Evolutionary conservation across 2,329 filamentous ascomycete species (phyloP).

Genomic region (Huntiella decipiens): DNA sequence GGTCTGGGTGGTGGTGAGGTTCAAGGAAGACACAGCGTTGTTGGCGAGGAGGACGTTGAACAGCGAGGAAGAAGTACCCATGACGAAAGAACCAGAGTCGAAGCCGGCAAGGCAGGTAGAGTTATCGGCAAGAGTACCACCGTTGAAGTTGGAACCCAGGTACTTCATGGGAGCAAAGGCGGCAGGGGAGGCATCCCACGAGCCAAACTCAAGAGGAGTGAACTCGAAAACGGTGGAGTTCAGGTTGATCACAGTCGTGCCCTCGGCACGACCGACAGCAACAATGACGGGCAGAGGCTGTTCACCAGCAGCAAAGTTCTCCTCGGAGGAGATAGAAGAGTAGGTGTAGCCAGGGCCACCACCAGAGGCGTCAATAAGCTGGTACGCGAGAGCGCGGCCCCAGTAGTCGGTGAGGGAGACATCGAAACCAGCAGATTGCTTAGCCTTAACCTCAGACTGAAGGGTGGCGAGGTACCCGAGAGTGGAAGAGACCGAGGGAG

Average conservation of each 20-base stretch:
- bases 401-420: slow-evolving; percentile 75
- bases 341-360: slow-evolving; percentile 66
- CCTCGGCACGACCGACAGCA: slow-evolving; percentile 28
- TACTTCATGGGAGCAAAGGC: slow-evolving; percentile 42
- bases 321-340: slow-evolving; percentile 42
- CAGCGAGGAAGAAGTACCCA: slow-evolving; percentile 64
- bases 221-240: slow-evolving; percentile 48
- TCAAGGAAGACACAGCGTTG: slow-evolving; percentile 12
- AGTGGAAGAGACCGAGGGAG: slow-evolving; percentile 14
- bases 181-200: slow-evolving; percentile 38
- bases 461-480: slow-evolving; percentile 21
- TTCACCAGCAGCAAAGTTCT: slow-evolving; percentile 23
- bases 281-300: slow-evolving; percentile 31
- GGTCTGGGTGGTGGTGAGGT: slow-evolving; percentile 18
- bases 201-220: slow-evolving; percentile 46
- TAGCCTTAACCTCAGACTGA: slow-evolving; percentile 19
- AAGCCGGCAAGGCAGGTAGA: slow-evolving; percentile 40
- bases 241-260: slow-evolving; percentile 24
- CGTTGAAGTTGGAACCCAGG: slow-evolving; percentile 37
- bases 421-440: slow-evolving; percentile 24
- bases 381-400: slow-evolving; percentile 70
- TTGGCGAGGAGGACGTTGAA: slow-evolving; percentile 58
- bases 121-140: slow-evolving; percentile 27
- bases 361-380: slow-evolving; percentile 57
- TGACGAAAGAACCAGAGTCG: slow-evolving; percentile 61